Conservation (phyloP, 1,139 yeast species). For the Keqinozyma sinolaborantium region DNA sequence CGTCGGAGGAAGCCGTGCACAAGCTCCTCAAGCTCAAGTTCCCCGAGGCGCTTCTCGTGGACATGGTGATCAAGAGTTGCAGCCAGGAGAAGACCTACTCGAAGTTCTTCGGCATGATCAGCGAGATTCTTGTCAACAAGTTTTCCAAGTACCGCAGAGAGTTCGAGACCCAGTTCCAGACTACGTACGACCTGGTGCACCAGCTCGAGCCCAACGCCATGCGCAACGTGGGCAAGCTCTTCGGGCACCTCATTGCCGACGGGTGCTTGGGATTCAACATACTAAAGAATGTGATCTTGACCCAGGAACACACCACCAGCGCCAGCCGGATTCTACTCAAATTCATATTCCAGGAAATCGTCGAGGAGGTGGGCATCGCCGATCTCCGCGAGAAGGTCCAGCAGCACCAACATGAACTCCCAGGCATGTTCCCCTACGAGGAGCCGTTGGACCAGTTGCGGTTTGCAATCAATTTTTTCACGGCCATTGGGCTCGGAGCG, state of each 20-base stretch:
- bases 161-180: slow-evolving; percentile 52
- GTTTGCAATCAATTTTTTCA: slow-evolving; percentile 85
- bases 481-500: slow-evolving; percentile 86
- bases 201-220: slow-evolving; percentile 70
- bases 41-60: slow-evolving; percentile 46
- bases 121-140: slow-evolving; percentile 52
- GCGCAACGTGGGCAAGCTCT: slow-evolving; percentile 77
- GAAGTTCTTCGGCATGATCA: slow-evolving; percentile 77
- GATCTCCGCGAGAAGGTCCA: slow-evolving; percentile 46
- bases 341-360: slow-evolving; percentile 75
- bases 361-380: slow-evolving; percentile 68
- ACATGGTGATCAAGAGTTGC: slow-evolving; percentile 79
- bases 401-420: slow-evolving; percentile 45
- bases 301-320: slow-evolving; percentile 72
- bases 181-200: slow-evolving; percentile 57
- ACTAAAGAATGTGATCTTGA: slow-evolving; percentile 61
- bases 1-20: slow-evolving; percentile 92
- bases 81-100: slow-evolving; percentile 87
- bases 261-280: slow-evolving; percentile 51
- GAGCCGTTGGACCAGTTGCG: slow-evolving; percentile 57
- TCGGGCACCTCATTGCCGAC: slow-evolving; percentile 80
- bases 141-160: slow-evolving; percentile 53
- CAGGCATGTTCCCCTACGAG: slow-evolving; percentile 48
- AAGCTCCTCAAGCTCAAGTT: slow-evolving; percentile 57
- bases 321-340: slow-evolving; percentile 81